Percentiles rank a stretch among this genome's conserved stretches.
Conservation (phyloP, 2,329 filamentous ascomycete species). For the Paraconiothyrium sp. region DNA sequence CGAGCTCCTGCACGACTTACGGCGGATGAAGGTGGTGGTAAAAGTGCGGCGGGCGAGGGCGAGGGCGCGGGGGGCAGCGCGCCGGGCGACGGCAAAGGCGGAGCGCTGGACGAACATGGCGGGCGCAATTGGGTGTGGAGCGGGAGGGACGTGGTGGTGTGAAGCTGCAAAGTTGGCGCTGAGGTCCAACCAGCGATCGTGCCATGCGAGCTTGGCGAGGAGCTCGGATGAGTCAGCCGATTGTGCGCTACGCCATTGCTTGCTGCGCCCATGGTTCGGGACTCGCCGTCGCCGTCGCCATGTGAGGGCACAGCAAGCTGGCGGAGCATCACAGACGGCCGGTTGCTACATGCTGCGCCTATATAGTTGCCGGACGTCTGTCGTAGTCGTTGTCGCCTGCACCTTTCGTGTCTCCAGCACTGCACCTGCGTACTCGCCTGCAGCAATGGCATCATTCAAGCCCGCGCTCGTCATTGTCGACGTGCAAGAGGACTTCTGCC, state of each 20-base stretch:
- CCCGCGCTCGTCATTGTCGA: constrained; percentile 81
- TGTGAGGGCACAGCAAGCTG: constrained; percentile 4
- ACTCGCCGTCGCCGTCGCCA: neutral
- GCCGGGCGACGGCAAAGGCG: constrained; percentile 58
- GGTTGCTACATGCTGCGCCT: neutral
- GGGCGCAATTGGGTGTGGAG: constrained; percentile 48
- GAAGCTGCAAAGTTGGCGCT: constrained; percentile 39
- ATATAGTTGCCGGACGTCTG: neutral
- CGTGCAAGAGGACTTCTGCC: constrained; percentile 94
- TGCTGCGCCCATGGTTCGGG: neutral
- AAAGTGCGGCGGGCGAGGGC: constrained; percentile 57
- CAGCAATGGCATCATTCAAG: constrained; percentile 40
- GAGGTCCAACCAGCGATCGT: constrained; percentile 30
- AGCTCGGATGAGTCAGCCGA: constrained; percentile 17
- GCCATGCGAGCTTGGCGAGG: constrained; percentile 34
- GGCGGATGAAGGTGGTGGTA: constrained; percentile 56
- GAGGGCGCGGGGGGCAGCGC: constrained; percentile 53
- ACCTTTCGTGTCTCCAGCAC: neutral
- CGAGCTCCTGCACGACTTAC: constrained; percentile 51
- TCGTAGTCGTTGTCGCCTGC: neutral
- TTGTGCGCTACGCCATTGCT: constrained; percentile 1
- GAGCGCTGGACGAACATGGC: constrained; percentile 62
- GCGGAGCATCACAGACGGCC: neutral
- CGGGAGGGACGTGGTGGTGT: constrained; percentile 42
- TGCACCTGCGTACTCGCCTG: neutral